Percentiles rank a stretch among this genome's conserved stretches.
These are phyloP conservation scores for Tardiomyces depauwii DNA, from an alignment of 1,139 yeast genomes.

Conservation along the genomic window DNA sequence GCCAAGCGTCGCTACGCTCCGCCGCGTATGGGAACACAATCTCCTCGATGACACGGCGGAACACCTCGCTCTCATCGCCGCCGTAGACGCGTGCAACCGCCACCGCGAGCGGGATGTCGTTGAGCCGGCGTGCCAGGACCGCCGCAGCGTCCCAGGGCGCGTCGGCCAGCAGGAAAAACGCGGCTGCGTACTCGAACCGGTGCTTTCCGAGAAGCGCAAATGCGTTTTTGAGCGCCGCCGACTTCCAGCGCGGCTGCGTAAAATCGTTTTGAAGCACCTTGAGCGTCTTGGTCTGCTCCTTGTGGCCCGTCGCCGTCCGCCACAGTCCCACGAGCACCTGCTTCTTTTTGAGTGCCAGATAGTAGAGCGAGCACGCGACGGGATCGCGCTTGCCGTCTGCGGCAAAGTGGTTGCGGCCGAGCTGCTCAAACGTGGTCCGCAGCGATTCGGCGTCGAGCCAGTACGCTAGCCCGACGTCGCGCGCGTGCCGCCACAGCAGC, in stretches of 20 bases:
- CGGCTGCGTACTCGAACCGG: conserved; percentile 77
- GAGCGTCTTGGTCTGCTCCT: conserved; percentile 74
- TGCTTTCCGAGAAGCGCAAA: conserved; percentile 84
- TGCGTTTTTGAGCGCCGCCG: conserved; percentile 89
- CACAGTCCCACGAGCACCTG: conserved; percentile 71
- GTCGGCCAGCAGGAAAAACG: conserved; percentile 76
- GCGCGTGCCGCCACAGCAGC: conserved; percentile 42
- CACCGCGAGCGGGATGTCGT: conserved; percentile 63
- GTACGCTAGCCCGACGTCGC: conserved; percentile 53
- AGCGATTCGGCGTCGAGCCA: conserved; percentile 57
- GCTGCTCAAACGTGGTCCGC: conserved; percentile 44
- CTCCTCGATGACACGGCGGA: conserved; percentile 37
- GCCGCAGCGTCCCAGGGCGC: conserved; percentile 66
- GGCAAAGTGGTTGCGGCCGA: conserved; percentile 46
- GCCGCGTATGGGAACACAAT: conserved; percentile 49
- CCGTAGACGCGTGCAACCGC: conserved; percentile 66
- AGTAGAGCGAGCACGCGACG: conserved; percentile 57
- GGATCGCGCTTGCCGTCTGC: conserved; percentile 49
- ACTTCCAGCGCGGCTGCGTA: conserved; percentile 58
- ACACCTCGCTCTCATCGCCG: conserved; percentile 39
- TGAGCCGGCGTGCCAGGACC: conserved; percentile 55
- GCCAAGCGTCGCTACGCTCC: conserved; percentile 67
- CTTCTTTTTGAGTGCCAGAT: conserved; percentile 67
- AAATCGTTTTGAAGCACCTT: conserved; percentile 72
- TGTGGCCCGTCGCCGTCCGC: conserved; percentile 64